phyloP scores from a whole-genome alignment of 2,329 filamentous ascomycete genomes.

The Colletotrichum echinochloae region DNA sequence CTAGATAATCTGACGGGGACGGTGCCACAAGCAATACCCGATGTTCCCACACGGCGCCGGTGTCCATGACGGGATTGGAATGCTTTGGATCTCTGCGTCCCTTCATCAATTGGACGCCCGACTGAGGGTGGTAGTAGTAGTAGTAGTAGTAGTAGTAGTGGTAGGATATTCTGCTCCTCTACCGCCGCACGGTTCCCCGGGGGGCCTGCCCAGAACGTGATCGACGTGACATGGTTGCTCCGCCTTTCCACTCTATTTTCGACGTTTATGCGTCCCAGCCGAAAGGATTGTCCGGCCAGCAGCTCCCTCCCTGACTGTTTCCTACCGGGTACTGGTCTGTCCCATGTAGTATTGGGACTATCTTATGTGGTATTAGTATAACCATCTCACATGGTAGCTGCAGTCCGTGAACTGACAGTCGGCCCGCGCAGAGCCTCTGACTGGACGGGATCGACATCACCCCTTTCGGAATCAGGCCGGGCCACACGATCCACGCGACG shows the following conservation, averaged over 20 bases:
- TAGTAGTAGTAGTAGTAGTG: too few species aligned
- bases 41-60: too few species aligned
- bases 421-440: background rate
- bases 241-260: slow-evolving; percentile 32
- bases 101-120: slow-evolving; percentile 30
- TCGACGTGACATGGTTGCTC: slow-evolving; percentile 16
- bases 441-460: background rate
- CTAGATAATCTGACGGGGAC: too few species aligned
- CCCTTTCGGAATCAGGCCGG: slow-evolving; percentile 7
- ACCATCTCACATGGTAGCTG: too few species aligned
- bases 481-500: slow-evolving; percentile 31
- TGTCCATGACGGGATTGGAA: too few species aligned
- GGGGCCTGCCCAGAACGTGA: background rate
- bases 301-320: background rate
- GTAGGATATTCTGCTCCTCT: slow-evolving; percentile 25
- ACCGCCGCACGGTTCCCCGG: slow-evolving; percentile 9
- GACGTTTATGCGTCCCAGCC: slow-evolving; percentile 30
- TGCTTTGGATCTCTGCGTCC: too few species aligned
- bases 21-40: slow-evolving; percentile 3
- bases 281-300: background rate
- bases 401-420: too few species aligned
- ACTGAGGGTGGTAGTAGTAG: too few species aligned
- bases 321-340: too few species aligned
- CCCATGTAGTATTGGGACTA: too few species aligned
- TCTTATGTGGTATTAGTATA: too few species aligned